Evolutionary conservation across 139 green algal genomes (phyloP).

Genomic region (Monoraphidium neglectum): DNA sequence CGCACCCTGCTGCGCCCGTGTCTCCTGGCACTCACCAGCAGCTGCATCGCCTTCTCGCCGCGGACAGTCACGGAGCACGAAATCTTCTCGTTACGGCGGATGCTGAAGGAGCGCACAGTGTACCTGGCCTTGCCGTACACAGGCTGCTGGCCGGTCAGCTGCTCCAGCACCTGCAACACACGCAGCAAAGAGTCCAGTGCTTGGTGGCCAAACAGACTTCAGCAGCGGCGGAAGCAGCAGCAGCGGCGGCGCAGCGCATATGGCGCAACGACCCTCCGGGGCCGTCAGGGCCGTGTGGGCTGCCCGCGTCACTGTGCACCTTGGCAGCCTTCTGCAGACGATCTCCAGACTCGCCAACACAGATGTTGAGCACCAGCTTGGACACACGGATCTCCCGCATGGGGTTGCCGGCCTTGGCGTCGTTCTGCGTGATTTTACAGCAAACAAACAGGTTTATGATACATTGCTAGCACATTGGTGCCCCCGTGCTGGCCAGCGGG

Average conservation of each 20-base stretch:
- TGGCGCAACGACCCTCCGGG: too few species aligned
- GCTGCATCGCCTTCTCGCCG: constrained; percentile 98
- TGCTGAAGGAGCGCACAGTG: constrained; percentile 97
- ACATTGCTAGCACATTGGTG: too few species aligned
- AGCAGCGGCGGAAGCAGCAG: too few species aligned
- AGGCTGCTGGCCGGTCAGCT: constrained; percentile 98
- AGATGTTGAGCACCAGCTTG: constrained; percentile 99
- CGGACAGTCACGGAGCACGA: constrained; percentile 94
- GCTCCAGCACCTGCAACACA: constrained; percentile 94
- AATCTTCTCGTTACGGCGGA: constrained; percentile 99
- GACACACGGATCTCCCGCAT: constrained; percentile 98
- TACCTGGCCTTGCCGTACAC: constrained; percentile 98
- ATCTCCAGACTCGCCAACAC: constrained; percentile 97
- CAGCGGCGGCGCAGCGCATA: too few species aligned
- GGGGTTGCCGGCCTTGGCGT: constrained; percentile 80
- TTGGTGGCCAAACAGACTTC: too few species aligned
- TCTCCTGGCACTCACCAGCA: constrained; percentile 67
- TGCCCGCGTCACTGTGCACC: constrained; percentile 46
- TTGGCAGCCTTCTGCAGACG: constrained; percentile 98
- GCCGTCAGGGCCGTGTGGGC: too few species aligned
- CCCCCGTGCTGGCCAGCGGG: too few species aligned
- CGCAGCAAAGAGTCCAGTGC: too few species aligned
- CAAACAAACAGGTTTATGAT: too few species aligned
- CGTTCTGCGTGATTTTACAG: constrained; percentile 39
- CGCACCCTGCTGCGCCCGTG: neutral